Base-by-base conservation (phyloP, 768 basidiomycete species). In the Auricularia auricula-judae region DNA sequence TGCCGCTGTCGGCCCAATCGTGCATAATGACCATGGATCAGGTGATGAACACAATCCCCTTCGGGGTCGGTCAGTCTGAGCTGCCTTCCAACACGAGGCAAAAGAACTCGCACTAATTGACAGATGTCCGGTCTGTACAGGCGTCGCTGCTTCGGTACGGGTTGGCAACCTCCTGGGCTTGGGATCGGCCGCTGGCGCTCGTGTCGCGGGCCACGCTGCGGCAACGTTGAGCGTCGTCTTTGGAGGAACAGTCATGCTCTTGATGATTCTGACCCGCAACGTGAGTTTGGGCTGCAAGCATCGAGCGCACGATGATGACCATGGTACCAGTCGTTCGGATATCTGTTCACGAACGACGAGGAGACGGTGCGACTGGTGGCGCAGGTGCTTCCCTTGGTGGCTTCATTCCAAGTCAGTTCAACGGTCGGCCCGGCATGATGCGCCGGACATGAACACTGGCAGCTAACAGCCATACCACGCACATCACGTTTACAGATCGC, bases 141-240 rank as follows among this genome's bases (percentile, higher is more conserved):
- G 88, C 10, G 84, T 91, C 33, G 86, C 87, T 42, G 84, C 87
- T 3, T 88, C 87, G 18, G 83, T 85, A 12, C 83, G 86, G 16
- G 81, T 91, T 4, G 89, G 89, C 34, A 88, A 89, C 70, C 76
- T 87, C 54, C 85, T 90, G 44, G 89, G 89, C 10, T 76, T 81
- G 16, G 79, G 79, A 42, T 79, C 80, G 4, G 78, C 84, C 2
- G 54, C 65, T 0, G 81, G 80, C 36, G 86, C 88, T 4, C 84
- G 82, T 65, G 73, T 76, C 36, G 80, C 84, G 1, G 84, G 85
- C 3, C 85, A 88, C 66, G 82, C 84, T 1, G 81, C 86, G 3
- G 86, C 87, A 2, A 67, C 88, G 1, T 68, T 87, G 12, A 87
- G 87, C 65, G 82, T 88, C 3, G 66, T 86, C 14, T 76, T 84